These are phyloP conservation scores for Cryptococcus amylolentus DNA, from an alignment of 1,284 basidiomycete species.

Conservation along the genomic window DNA sequence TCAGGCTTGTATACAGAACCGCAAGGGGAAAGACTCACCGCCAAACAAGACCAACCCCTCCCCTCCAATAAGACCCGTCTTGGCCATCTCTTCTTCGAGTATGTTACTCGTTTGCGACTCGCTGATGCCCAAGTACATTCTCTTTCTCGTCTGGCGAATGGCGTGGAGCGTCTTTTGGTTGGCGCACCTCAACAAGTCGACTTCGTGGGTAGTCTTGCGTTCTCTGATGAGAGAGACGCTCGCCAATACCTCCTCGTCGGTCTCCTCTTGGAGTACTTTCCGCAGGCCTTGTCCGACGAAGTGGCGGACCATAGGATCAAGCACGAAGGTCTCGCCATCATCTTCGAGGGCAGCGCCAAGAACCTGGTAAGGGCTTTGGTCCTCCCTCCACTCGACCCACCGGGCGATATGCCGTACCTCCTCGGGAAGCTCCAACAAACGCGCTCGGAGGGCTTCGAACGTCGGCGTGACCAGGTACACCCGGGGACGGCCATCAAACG, in stretches of 20 bases:
- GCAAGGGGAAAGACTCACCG: constrained; percentile 53
- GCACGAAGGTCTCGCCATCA: constrained; percentile 50
- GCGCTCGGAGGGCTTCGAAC: constrained; percentile 72
- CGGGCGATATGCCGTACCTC: constrained; percentile 46
- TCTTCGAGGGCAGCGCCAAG: constrained; percentile 54
- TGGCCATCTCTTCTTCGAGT: constrained; percentile 57
- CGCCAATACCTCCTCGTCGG: constrained; percentile 52
- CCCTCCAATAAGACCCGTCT: constrained; percentile 59
- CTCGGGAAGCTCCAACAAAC: constrained; percentile 54
- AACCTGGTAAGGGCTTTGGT: constrained; percentile 62
- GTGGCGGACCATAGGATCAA: constrained; percentile 60
- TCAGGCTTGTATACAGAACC: background rate
- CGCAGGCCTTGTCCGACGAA: constrained; percentile 55
- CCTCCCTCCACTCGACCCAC: constrained; percentile 71
- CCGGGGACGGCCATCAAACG: constrained; percentile 18
- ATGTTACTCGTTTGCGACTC: constrained; percentile 65
- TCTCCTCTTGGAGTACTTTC: constrained; percentile 34
- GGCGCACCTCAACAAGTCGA: constrained; percentile 68
- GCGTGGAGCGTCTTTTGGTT: constrained; percentile 74
- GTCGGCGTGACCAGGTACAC: constrained; percentile 67
- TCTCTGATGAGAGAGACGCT: constrained; percentile 65
- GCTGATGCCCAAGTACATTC: constrained; percentile 66
- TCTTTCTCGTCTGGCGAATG: constrained; percentile 62
- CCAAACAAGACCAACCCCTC: constrained; percentile 71
- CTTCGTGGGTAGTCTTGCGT: constrained; percentile 67